Evolutionary conservation across 2,329 filamentous ascomycete genomes (phyloP), one percentile per base, ranked within the genome.

Genomic region (Herpotrichia juniperi): DNA sequence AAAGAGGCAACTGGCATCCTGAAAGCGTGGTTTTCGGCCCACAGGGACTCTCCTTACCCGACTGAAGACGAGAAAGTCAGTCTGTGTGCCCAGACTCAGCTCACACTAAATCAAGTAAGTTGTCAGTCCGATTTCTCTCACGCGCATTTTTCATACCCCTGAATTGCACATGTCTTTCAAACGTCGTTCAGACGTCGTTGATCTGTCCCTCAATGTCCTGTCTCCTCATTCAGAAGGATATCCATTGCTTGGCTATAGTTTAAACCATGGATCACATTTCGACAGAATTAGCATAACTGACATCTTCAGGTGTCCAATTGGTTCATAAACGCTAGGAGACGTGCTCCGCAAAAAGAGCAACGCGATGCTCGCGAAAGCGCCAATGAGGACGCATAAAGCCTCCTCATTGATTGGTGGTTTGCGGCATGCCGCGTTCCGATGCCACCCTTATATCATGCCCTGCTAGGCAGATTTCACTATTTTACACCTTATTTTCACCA

Each of bases 51-150:
- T 66, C 91, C 91, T 0, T 96, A 96, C 69, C 91, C 91, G 1
- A 92, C 87, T 4, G 90, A 96, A 72, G 90, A 96, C 57, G 89
- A 96, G 76, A 96, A 96, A 74, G 85, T 93, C 67, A 84, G 89
- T 53, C 80, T 96, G 42, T 91, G 92, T 81, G 82, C 83, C 42
- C 80, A 86, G 66, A 96, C 91, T 1, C 86, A 86, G 1, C 78
- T 96, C 24, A 88, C 90, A 48, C 87, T 96, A 78, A 93, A 88
- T 85, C 80, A 78, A 86, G 83, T 68, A 60, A 42, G 52, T 64
- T 19, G 42, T 9, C 16, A 32, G 37, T 43, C 47, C 32, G 42
- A 37, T 32, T 40, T 21, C 32, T 87, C 84, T 86, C 72, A 84
- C 86, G 78, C 17, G 8, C 39, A 25, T 16, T 5, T 19, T 14